Evolutionary conservation across 495 filamentous ascomycete species (phyloP).

Genomic region (Hypoxylon lenormandii): DNA sequence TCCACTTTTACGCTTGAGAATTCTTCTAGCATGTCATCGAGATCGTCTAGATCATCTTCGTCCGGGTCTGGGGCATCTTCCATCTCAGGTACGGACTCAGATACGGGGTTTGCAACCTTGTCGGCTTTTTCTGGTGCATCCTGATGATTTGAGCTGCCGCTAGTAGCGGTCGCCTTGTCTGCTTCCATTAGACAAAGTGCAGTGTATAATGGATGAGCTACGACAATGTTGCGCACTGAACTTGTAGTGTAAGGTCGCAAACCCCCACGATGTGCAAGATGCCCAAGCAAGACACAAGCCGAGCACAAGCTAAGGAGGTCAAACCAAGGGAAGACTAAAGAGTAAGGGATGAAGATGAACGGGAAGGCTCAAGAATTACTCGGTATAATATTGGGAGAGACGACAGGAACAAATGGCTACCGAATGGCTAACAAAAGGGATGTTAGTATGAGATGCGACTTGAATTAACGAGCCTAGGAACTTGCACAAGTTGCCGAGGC

Average conservation of each 20-base stretch:
- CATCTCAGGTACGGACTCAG: conserved; percentile 40
- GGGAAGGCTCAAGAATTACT: background rate
- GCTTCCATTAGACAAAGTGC: conserved; percentile 24
- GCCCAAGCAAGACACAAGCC: conserved; percentile 16
- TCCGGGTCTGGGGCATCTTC: conserved; percentile 78
- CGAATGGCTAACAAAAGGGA: background rate
- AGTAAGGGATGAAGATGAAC: background rate
- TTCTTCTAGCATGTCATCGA: conserved; percentile 94
- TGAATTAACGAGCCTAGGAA: conserved; percentile 20
- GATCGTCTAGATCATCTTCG: conserved; percentile 88
- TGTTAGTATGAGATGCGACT: conserved; percentile 19
- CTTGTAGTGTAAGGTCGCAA: background rate
- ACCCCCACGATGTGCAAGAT: conserved; percentile 6
- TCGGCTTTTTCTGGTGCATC: conserved; percentile 28
- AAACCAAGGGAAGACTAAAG: background rate
- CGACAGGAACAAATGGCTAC: too few species aligned
- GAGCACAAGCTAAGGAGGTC: background rate
- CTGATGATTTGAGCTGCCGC: conserved; percentile 21
- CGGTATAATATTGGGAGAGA: background rate
- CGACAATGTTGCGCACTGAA: conserved; percentile 1
- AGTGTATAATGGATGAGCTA: background rate
- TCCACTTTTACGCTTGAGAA: conserved; percentile 73
- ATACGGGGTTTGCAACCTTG: conserved; percentile 37
- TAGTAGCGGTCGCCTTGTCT: conserved; percentile 30
- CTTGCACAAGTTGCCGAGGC: conserved; percentile 42